Evolutionary conservation across 371 early-diverging fungal species (phyloP).

Genomic region (Mucor saturninus): DNA sequence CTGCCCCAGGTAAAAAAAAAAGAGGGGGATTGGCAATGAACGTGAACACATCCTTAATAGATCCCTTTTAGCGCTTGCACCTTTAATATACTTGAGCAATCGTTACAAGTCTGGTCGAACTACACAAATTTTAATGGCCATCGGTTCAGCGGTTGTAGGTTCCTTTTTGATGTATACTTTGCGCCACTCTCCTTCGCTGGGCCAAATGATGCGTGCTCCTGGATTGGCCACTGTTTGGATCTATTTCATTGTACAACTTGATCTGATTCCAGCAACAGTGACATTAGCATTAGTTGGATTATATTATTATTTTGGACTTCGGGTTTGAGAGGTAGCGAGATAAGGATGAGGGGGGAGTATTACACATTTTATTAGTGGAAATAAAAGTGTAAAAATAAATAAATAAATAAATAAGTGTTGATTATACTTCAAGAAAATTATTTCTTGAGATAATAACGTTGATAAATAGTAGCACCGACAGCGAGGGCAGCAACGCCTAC

Average conservation of each 20-base stretch:
- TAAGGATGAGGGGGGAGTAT: background rate
- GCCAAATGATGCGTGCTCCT: slow-evolving; percentile 67
- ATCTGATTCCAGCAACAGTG: slow-evolving; percentile 58
- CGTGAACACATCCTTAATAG: background rate
- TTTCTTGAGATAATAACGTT: slow-evolving; percentile 18
- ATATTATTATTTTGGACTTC: slow-evolving; percentile 60
- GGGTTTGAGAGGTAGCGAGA: slow-evolving; percentile 1
- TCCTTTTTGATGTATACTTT: slow-evolving; percentile 61
- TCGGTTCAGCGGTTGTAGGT: slow-evolving; percentile 46
- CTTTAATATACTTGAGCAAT: slow-evolving; percentile 61
- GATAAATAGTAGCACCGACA: slow-evolving; percentile 24
- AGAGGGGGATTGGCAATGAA: no score
- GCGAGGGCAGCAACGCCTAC: slow-evolving; percentile 24
- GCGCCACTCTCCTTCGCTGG: slow-evolving; percentile 61
- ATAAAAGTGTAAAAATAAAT: slow-evolving; percentile 7
- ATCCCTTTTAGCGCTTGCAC: slow-evolving; percentile 45
- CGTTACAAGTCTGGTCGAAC: slow-evolving; percentile 46
- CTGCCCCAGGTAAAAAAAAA: slow-evolving; percentile 56
- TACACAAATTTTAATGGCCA: slow-evolving; percentile 53
- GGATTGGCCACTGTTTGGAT: slow-evolving; percentile 66
- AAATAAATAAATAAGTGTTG: slow-evolving; percentile 14
- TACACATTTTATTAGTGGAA: background rate
- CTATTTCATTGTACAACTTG: slow-evolving; percentile 62
- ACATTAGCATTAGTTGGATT: slow-evolving; percentile 51
- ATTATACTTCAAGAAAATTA: background rate